Conservation (phyloP, 139 green algal genomes). For the Diplosphaera chodatii region DNA sequence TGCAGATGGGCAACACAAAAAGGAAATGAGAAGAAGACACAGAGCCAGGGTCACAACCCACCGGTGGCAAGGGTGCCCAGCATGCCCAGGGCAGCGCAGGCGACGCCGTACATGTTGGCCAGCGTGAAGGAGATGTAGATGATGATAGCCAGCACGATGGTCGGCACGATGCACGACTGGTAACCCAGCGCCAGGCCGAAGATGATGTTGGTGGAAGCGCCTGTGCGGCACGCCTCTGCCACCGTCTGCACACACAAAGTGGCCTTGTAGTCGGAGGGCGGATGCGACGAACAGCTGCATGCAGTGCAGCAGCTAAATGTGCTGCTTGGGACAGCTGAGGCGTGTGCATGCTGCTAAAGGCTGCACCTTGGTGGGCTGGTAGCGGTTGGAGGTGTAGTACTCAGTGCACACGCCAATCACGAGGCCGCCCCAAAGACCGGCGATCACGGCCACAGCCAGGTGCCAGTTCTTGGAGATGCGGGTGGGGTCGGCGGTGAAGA, state of each 20-base stretch:
- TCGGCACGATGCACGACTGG: conserved; percentile 91
- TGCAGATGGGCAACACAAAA: too few species aligned
- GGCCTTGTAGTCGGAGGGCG: too few species aligned
- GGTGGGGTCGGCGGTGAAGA: conserved; percentile 50
- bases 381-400: conserved; percentile 96
- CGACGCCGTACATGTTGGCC: conserved; percentile 92
- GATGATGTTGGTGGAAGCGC: conserved; percentile 96
- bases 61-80: conserved; percentile 85
- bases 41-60: too few species aligned
- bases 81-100: conserved; percentile 93
- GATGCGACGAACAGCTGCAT: too few species aligned
- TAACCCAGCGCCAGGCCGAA: conserved; percentile 97
- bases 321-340: too few species aligned
- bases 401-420: conserved; percentile 94
- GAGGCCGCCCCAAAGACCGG: conserved; percentile 92
- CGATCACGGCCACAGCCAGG: conserved; percentile 88
- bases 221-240: conserved; percentile 90
- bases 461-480: conserved; percentile 81
- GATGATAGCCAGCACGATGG: conserved; percentile 76
- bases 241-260: conserved; percentile 64
- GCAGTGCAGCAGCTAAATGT: too few species aligned
- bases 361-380: conserved; percentile 47
- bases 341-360: too few species aligned
- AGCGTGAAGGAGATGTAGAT: conserved; percentile 86
- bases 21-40: too few species aligned